Conservation (phyloP, 2,329 filamentous ascomycete genomes). For the Neonectria hederae region DNA sequence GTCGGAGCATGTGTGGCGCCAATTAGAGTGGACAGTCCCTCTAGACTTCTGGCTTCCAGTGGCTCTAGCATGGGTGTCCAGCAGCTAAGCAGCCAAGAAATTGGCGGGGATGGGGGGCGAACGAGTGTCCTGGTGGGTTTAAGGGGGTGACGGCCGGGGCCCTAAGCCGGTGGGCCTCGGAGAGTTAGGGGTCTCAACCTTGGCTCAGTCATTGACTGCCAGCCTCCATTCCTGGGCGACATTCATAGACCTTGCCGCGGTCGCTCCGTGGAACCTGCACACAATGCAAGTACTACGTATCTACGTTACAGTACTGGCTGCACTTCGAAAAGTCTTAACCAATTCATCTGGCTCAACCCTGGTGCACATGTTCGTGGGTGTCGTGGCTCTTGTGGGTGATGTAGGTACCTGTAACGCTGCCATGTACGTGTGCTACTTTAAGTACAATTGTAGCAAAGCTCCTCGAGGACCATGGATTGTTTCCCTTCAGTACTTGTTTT, state of each 20-base stretch:
- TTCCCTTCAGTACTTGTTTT: background rate
- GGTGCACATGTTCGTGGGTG: background rate
- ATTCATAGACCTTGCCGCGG: too few relatives aligned
- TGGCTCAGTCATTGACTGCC: background rate
- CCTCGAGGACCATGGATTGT: background rate
- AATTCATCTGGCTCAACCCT: background rate
- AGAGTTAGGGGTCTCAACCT: background rate
- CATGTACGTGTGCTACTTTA: background rate
- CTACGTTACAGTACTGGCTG: too few relatives aligned
- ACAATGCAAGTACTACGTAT: too few relatives aligned
- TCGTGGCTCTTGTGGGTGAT: background rate
- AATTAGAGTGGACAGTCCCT: background rate
- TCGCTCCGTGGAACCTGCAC: too few relatives aligned
- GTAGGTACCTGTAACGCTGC: background rate
- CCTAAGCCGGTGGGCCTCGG: background rate
- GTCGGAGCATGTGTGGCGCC: constrained; percentile 9
- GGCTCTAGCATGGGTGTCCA: background rate
- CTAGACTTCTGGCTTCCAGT: background rate
- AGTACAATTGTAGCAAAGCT: too few relatives aligned
- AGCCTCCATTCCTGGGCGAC: background rate
- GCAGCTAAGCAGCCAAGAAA: background rate
- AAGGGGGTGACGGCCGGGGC: background rate
- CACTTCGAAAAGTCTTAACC: too few relatives aligned
- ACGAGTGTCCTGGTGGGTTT: background rate
- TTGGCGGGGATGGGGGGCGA: background rate